Evolutionary conservation across 176 grass and related monocot species (phyloP).

Genomic region (Oryza officinalis): DNA sequence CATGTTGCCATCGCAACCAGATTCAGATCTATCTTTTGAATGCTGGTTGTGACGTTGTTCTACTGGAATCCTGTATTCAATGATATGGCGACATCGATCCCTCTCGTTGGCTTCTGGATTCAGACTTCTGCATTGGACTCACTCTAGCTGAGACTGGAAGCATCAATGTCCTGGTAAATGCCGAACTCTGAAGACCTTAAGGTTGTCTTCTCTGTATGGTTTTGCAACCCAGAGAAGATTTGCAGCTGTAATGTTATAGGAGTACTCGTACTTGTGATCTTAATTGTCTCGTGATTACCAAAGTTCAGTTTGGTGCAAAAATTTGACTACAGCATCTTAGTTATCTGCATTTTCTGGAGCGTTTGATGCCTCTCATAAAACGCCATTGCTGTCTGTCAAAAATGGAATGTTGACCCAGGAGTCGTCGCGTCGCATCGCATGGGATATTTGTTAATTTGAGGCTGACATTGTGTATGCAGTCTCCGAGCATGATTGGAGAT

Average conservation of each 20-base stretch:
- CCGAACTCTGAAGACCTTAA: constrained; percentile 12
- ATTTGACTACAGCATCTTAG: neutral
- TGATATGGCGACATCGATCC: constrained; percentile 23
- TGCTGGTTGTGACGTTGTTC: neutral
- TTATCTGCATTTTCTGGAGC: neutral
- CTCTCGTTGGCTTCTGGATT: constrained; percentile 21
- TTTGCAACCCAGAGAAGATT: neutral
- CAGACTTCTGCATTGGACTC: neutral
- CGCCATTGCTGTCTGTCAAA: neutral
- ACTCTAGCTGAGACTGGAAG: neutral
- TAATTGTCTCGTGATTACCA: neutral
- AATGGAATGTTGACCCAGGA: neutral
- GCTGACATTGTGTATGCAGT: neutral
- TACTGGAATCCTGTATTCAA: neutral
- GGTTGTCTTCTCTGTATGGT: neutral
- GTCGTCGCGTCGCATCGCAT: constrained; percentile 8
- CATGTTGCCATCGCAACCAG: neutral
- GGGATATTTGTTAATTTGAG: neutral
- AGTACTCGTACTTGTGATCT: neutral
- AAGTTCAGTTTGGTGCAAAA: neutral
- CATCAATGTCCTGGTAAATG: neutral
- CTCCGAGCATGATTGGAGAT: neutral
- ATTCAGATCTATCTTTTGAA: neutral
- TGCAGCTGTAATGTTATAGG: neutral
- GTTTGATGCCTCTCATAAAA: neutral